Base-by-base conservation (phyloP, 495 filamentous ascomycete species). In the Neurospora sp. region DNA sequence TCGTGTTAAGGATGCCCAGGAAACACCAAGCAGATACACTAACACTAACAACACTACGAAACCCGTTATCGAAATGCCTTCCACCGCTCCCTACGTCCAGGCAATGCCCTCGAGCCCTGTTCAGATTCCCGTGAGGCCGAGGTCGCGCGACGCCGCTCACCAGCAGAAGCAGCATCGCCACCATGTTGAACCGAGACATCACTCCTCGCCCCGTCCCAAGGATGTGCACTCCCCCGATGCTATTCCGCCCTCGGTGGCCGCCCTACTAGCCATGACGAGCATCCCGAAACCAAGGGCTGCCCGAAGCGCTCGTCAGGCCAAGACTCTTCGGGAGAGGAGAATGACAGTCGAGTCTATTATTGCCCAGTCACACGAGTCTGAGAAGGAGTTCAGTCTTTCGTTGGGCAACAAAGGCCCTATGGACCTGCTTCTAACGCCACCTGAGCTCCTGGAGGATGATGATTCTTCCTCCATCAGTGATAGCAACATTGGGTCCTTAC, bases 191-290 rank as follows among this genome's bases (percentile, higher is more conserved):
- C 42, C 71, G 21, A 73, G 48, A 34, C 73, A 74, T 62, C 62
- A 71, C 19, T 45, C 73, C 17, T 31, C 72, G 43, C 76, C 73
- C 48, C 81, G 81, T 37, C 72, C 79, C 8, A 77, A 77, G 66
- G 79, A 83, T 70, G 78, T 79, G 8, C 85, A 87, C 77, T 83
- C 84, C 5, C 84, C 83, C 24, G 85, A 87, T 77, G 79, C 83
- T 15, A 82, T 90, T 66, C 86, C 89, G 37, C 84, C 89, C 11
- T 88, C 88, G 0, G 86, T 89, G 66, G 89, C 88, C 0, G 88
- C 87, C 5, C 81, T 90, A 70, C 84, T 90, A 6, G 89, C 88
- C 45, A 78, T 88, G 71, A 90, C 89, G 70, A 85, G 81, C 73
- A 90, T 90, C 73, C 89, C 88, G 4, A 84, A 83, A 4, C 86